Percentiles rank a stretch among this genome's conserved stretches.
Evolutionary conservation across 2,329 filamentous ascomycete genomes (phyloP).

Genomic region (Botrytis medusae): DNA sequence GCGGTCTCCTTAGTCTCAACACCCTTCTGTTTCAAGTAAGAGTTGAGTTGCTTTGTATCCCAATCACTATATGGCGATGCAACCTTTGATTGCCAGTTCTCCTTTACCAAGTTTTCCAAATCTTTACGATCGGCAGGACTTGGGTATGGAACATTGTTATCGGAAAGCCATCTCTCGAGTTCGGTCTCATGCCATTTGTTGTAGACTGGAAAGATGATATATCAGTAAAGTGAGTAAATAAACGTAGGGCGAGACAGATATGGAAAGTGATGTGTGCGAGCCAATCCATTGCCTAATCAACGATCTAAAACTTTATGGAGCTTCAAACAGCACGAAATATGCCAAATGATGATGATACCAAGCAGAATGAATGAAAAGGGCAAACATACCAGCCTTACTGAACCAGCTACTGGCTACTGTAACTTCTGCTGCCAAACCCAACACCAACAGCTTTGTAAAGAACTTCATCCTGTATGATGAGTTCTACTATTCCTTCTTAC

Average conservation of each 20-base stretch:
- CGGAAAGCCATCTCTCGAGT: slow-evolving; percentile 93
- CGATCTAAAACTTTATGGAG: slow-evolving; percentile 3
- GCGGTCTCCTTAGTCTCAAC: slow-evolving; percentile 66
- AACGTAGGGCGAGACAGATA: background rate
- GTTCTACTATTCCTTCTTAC: background rate
- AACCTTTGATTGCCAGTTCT: slow-evolving; percentile 82
- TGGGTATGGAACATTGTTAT: slow-evolving; percentile 90
- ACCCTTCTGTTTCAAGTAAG: slow-evolving; percentile 70
- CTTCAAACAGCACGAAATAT: slow-evolving; percentile 18
- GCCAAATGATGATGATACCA: background rate
- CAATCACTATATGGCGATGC: slow-evolving; percentile 74
- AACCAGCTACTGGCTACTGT: slow-evolving; percentile 81
- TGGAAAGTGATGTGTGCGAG: background rate
- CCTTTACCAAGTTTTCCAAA: slow-evolving; percentile 84
- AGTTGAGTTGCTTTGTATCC: slow-evolving; percentile 66
- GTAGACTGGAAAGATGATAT: slow-evolving; percentile 63
- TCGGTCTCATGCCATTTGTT: slow-evolving; percentile 99
- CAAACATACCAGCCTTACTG: slow-evolving; percentile 72
- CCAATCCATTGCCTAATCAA: background rate
- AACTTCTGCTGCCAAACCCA: slow-evolving; percentile 69
- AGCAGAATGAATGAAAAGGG: background rate
- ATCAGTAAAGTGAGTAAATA: slow-evolving; percentile 30
- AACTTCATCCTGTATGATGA: slow-evolving; percentile 65
- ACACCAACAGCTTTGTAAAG: slow-evolving; percentile 65
- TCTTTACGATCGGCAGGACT: slow-evolving; percentile 88